A percentile compares a stretch with the other conserved stretches of the same genome.
These are phyloP conservation scores for Ilex paraguariensis DNA, from an alignment of 305 asterid species.

Conservation along the genomic window DNA sequence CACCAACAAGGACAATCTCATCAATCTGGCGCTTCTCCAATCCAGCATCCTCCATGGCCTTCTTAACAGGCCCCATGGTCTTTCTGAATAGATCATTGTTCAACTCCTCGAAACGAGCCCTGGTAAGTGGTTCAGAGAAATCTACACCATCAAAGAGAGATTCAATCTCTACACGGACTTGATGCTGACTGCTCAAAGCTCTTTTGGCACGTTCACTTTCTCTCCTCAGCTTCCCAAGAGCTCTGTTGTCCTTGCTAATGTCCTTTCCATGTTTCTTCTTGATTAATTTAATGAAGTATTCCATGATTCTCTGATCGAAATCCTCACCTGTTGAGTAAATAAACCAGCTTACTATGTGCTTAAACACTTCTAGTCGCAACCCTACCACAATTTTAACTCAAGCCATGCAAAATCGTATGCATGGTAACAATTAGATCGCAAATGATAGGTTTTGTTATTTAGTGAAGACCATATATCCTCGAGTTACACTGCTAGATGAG, in stretches of 20 bases:
- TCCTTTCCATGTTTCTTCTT: constrained; percentile 92
- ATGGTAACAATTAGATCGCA: too few species aligned
- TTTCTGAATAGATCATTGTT: constrained; percentile 74
- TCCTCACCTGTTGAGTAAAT: constrained; percentile 40
- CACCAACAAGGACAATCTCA: constrained; percentile 87
- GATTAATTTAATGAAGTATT: constrained; percentile 72
- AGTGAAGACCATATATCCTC: too few species aligned
- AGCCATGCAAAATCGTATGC: too few species aligned
- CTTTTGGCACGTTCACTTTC: constrained; percentile 87
- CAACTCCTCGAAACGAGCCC: constrained; percentile 91
- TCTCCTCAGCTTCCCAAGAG: constrained; percentile 79
- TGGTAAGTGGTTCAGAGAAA: constrained; percentile 84
- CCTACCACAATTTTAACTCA: too few species aligned
- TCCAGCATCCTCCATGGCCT: constrained; percentile 88
- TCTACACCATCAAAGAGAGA: constrained; percentile 79
- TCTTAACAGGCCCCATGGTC: constrained; percentile 88
- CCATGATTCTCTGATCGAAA: constrained; percentile 79
- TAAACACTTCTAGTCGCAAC: too few species aligned
- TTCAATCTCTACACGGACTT: constrained; percentile 83
- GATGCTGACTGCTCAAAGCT: constrained; percentile 88
- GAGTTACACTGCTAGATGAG: too few species aligned
- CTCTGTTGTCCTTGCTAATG: constrained; percentile 82
- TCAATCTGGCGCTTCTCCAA: constrained; percentile 63
- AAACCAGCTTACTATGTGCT: neutral
- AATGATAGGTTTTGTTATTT: too few species aligned